phyloP scores from a whole-genome alignment of 2,329 filamentous ascomycete species.

The Xylariaceae sp. region DNA sequence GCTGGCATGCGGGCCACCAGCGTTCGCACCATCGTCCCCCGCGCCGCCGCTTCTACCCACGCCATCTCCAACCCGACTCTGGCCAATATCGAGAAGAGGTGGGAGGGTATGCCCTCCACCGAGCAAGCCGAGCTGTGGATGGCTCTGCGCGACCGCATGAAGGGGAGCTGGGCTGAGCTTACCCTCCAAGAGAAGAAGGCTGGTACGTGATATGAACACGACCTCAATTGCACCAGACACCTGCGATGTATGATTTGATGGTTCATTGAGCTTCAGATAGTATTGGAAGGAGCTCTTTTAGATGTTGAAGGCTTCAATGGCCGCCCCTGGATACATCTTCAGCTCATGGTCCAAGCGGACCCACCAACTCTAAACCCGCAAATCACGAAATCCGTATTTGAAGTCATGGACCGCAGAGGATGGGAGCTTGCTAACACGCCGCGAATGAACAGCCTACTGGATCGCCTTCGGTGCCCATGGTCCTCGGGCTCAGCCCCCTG shows the following conservation, averaged over 20 bases:
- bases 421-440: slow-evolving; percentile 31
- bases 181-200: slow-evolving; percentile 98
- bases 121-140: slow-evolving; percentile 99
- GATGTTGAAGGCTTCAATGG: slow-evolving; percentile 3
- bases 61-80: slow-evolving; percentile 94
- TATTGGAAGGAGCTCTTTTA: background rate
- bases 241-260: too few relatives aligned
- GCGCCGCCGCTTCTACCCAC: slow-evolving; percentile 65
- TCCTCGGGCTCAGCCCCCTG: slow-evolving; percentile 75
- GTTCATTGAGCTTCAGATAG: too few relatives aligned
- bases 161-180: slow-evolving; percentile 93
- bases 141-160: slow-evolving; percentile 96
- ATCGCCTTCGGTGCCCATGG: slow-evolving; percentile 97
- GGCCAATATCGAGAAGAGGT: slow-evolving; percentile 98
- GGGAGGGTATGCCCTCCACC: slow-evolving; percentile 95
- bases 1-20: slow-evolving; percentile 35
- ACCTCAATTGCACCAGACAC: background rate
- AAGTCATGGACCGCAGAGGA: slow-evolving; percentile 22
- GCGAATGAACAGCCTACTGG: slow-evolving; percentile 76
- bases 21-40: slow-evolving; percentile 39
- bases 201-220: slow-evolving; percentile 59
- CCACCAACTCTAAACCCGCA: slow-evolving; percentile 11
- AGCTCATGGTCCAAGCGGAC: slow-evolving; percentile 15
- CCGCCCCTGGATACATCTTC: background rate
- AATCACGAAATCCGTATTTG: slow-evolving; percentile 16